Evolutionary conservation across 169 alveolate genomes (phyloP).

Genomic region (Cryptosporidium tyzzeri): DNA sequence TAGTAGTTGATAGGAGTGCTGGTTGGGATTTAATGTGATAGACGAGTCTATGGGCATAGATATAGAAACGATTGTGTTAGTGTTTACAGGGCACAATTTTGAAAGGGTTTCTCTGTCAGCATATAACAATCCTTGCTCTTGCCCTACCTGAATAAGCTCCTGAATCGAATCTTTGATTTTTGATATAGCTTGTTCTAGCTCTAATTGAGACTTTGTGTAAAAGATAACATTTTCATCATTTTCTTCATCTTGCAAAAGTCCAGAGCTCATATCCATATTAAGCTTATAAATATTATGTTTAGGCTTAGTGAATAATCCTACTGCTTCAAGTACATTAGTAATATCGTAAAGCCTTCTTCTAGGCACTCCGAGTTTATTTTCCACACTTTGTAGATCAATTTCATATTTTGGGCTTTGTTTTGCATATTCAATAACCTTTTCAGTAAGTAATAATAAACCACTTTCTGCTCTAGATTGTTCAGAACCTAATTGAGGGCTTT

Average conservation of each 20-base stretch:
- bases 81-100: constrained; percentile 36
- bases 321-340: constrained; percentile 69
- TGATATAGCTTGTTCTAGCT: constrained; percentile 40
- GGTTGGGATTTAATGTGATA: constrained; percentile 58
- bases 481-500: constrained; percentile 39
- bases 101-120: constrained; percentile 47
- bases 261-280: constrained; percentile 36
- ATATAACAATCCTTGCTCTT: constrained; percentile 42
- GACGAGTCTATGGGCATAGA: constrained; percentile 47
- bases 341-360: constrained; percentile 74
- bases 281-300: constrained; percentile 52
- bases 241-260: constrained; percentile 50
- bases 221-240: constrained; percentile 62
- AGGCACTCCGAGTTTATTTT: constrained; percentile 61
- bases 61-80: constrained; percentile 61
- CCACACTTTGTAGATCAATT: constrained; percentile 52
- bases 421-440: constrained; percentile 67
- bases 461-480: constrained; percentile 71
- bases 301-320: constrained; percentile 57
- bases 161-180: constrained; percentile 23
- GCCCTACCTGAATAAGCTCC: constrained; percentile 18
- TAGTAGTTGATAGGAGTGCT: constrained; percentile 63
- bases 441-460: constrained; percentile 60
- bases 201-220: constrained; percentile 35
- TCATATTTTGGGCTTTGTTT: constrained; percentile 61